Conservation (phyloP, 805 yeast genomes). For the Jamesozyma spencerorum region DNA sequence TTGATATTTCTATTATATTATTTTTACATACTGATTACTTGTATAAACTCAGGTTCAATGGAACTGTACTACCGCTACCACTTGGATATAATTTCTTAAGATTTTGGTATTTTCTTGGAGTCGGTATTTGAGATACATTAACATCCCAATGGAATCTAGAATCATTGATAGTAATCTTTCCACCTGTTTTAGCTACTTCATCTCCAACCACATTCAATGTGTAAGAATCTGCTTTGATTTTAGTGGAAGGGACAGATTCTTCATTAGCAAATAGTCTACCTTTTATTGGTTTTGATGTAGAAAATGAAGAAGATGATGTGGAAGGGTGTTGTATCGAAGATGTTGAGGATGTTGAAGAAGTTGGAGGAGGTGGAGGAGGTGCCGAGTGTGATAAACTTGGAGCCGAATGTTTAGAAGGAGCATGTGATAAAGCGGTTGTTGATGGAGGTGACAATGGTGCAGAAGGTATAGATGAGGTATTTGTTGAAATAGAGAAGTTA, state of each 20-base stretch:
- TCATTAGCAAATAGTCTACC: constrained; percentile 22
- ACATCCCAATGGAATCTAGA: constrained; percentile 53
- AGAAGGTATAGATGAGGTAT: constrained; percentile 13
- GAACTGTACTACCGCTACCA: constrained; percentile 90
- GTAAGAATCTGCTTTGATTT: constrained; percentile 11
- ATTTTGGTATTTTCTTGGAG: constrained; percentile 73
- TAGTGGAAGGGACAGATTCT: constrained; percentile 22
- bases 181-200: constrained; percentile 17
- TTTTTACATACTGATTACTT: background rate
- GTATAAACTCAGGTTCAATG: constrained; percentile 45
- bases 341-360: constrained; percentile 6
- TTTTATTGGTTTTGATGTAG: constrained; percentile 5
- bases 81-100: constrained; percentile 80
- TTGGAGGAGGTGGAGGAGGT: constrained; percentile 19
- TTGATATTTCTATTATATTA: no score
- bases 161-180: constrained; percentile 51
- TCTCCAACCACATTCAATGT: constrained; percentile 5
- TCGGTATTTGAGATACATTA: constrained; percentile 64
- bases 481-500: constrained; percentile 7
- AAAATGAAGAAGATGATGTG: constrained; percentile 2
- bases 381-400: constrained; percentile 18
- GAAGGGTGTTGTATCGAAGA: constrained; percentile 8
- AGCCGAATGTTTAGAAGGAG: constrained; percentile 17
- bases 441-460: constrained; percentile 18
- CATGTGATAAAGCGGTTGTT: constrained; percentile 8